Evolutionary conservation across 139 green algal genomes (phyloP).

Genomic region (Chlorella sp.): DNA sequence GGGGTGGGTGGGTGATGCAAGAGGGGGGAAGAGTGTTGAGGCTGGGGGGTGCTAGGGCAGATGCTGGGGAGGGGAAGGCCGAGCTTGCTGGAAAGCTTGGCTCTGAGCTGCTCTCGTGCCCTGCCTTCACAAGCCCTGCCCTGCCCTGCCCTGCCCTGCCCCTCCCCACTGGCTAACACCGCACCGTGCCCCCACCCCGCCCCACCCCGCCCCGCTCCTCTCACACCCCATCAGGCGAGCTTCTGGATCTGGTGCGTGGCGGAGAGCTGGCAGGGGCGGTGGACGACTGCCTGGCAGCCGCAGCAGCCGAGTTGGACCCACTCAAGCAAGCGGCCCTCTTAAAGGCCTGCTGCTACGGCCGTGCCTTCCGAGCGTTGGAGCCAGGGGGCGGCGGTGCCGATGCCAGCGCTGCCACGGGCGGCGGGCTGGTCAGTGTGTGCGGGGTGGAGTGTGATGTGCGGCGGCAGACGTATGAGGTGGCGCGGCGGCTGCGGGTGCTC

Average conservation of each 20-base stretch:
- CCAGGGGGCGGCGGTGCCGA: background rate
- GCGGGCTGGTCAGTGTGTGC: background rate
- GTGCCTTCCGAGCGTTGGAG: constrained; percentile 63
- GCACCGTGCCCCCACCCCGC: background rate
- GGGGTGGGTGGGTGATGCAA: too few relatives aligned
- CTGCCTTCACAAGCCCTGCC: too few relatives aligned
- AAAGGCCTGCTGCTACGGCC: constrained; percentile 74
- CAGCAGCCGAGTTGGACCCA: constrained; percentile 54
- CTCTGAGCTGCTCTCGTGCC: too few relatives aligned
- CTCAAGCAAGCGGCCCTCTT: constrained; percentile 52
- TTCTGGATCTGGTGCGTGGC: constrained; percentile 21
- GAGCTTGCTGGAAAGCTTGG: too few relatives aligned
- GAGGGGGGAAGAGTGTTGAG: too few relatives aligned
- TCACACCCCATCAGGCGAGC: background rate
- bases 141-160: background rate
- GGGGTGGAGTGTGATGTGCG: background rate
- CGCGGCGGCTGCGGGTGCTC: constrained; percentile 76
- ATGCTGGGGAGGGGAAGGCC: too few relatives aligned
- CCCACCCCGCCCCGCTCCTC: background rate
- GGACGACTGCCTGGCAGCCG: constrained; percentile 66
- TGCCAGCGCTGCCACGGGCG: background rate
- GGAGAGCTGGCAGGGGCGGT: constrained; percentile 65
- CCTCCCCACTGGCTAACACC: background rate
- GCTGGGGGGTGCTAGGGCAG: too few relatives aligned
- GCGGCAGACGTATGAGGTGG: constrained; percentile 19